Conservation (phyloP, 176 grass and related monocot genomes). For the Carex scoparia region DNA sequence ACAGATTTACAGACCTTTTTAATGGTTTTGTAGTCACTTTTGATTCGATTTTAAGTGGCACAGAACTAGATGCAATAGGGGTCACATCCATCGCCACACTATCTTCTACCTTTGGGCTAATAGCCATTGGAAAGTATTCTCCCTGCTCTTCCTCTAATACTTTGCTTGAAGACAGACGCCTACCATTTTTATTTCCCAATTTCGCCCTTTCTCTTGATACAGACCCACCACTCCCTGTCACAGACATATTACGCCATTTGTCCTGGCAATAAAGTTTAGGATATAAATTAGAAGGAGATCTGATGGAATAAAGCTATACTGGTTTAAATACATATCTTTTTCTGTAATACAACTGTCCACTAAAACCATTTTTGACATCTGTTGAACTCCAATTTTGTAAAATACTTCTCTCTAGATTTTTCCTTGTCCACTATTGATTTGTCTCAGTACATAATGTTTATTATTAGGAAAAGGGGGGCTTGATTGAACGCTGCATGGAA, state of each 20-base stretch:
- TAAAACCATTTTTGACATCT: not conserved
- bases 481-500: not conserved
- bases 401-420: not conserved
- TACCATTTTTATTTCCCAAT: slow-evolving; percentile 56
- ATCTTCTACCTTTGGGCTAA: slow-evolving; percentile 19
- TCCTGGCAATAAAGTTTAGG: slow-evolving; percentile 39
- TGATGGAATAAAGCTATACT: not conserved
- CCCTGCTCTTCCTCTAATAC: slow-evolving; percentile 38
- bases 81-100: slow-evolving; percentile 39
- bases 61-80: slow-evolving; percentile 51
- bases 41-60: slow-evolving; percentile 30
- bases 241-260: slow-evolving; percentile 92
- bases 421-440: too few relatives aligned
- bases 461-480: not conserved
- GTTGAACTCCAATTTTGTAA: not conserved
- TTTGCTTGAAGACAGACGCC: slow-evolving; percentile 32
- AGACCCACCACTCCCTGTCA: slow-evolving; percentile 60
- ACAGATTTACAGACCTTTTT: slow-evolving; percentile 46
- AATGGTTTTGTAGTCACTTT: not conserved
- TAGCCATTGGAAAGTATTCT: slow-evolving; percentile 24
- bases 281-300: not conserved
- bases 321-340: not conserved
- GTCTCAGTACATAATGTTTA: not conserved
- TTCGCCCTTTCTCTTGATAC: slow-evolving; percentile 74
- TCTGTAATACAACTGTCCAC: not conserved